Evolutionary conservation across 169 alveolate genomes (phyloP).

Genomic region (Plasmodium relictum): DNA sequence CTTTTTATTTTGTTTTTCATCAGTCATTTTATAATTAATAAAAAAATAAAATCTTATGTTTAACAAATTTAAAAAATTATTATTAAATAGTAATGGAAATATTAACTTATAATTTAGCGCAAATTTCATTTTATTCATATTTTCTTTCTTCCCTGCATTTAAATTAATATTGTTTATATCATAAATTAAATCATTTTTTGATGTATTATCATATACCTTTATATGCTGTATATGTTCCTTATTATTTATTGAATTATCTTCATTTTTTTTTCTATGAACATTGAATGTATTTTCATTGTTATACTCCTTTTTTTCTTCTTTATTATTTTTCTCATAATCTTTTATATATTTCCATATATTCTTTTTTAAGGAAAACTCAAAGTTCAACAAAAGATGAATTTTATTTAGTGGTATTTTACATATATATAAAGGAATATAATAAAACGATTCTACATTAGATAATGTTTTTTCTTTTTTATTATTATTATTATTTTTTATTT

Average conservation of each 20-base stretch:
- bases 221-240: slow-evolving; percentile 25
- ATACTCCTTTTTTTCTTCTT: neutral
- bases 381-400: slow-evolving; percentile 30
- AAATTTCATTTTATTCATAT: slow-evolving; percentile 23
- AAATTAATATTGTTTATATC: slow-evolving; percentile 37
- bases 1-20: neutral
- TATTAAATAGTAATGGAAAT: slow-evolving; percentile 52
- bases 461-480: neutral
- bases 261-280: neutral
- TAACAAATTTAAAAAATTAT: slow-evolving; percentile 47
- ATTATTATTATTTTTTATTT: neutral
- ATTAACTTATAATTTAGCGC: slow-evolving; percentile 29
- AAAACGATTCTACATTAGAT: neutral
- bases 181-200: slow-evolving; percentile 9
- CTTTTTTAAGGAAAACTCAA: slow-evolving; percentile 49
- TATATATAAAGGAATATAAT: slow-evolving; percentile 25
- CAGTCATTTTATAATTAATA: slow-evolving; percentile 45
- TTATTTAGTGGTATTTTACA: slow-evolving; percentile 19
- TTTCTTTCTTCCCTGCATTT: slow-evolving; percentile 48
- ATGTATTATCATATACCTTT: neutral
- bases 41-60: slow-evolving; percentile 50
- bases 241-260: neutral
- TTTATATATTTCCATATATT: slow-evolving; percentile 47
- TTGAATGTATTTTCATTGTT: neutral
- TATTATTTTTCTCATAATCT: neutral